Evolutionary conservation across 306 rosid species (phyloP).

Genomic region (Erythrophleum fordii): DNA sequence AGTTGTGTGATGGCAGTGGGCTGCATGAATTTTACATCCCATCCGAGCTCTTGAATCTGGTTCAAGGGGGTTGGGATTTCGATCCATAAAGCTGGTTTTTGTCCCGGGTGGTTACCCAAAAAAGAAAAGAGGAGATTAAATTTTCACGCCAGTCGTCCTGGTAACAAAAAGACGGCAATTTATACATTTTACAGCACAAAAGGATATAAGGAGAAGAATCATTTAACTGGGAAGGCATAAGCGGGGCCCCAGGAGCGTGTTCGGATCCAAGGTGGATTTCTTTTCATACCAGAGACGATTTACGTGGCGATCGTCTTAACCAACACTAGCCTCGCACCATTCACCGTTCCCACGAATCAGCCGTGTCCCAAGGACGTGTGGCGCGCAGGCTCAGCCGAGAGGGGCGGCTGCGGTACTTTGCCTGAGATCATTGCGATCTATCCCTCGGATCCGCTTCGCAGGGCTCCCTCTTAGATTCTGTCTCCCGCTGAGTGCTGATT

Average conservation of each 20-base stretch:
- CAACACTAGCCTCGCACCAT: neutral
- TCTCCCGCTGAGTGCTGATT: neutral
- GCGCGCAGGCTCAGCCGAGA: constrained; percentile 17
- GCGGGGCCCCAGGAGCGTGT: neutral
- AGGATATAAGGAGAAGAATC: neutral
- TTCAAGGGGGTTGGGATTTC: neutral
- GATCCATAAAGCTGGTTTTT: neutral
- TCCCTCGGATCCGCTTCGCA: constrained; percentile 13
- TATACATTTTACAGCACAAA: neutral
- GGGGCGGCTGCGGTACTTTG: constrained; percentile 5
- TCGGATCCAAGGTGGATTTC: neutral
- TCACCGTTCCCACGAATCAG: neutral
- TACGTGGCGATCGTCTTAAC: neutral
- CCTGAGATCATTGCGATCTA: constrained; percentile 24
- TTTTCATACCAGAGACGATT: constrained; percentile 9
- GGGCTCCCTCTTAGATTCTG: neutral
- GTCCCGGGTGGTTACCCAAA: neutral
- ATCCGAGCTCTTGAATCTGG: neutral
- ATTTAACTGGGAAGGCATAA: neutral
- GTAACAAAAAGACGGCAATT: neutral
- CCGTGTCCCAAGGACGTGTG: neutral
- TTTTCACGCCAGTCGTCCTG: neutral
- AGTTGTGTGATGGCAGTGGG: too few species aligned
- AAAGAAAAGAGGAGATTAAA: neutral
- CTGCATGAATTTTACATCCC: too few species aligned